Percentiles rank a stretch among this genome's conserved stretches.
Evolutionary conservation across 192 early-diverging fungal genomes (phyloP).

Genomic region (Coemansia sp.): DNA sequence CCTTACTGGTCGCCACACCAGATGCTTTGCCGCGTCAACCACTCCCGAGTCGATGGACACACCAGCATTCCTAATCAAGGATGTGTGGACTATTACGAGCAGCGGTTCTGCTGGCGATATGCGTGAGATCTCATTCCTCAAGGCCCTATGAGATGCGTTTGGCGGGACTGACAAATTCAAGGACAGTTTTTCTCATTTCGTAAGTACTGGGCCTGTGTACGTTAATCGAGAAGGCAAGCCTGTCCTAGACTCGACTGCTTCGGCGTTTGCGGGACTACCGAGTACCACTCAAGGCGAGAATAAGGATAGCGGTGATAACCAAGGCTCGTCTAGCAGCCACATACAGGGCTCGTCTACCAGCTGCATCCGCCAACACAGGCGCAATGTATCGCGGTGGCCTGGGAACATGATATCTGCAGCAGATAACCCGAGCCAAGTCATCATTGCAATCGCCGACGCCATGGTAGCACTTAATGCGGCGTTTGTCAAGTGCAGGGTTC

Average conservation of each 20-base stretch:
- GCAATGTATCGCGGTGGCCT: background rate
- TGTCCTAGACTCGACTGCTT: background rate
- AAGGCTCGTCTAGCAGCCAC: no score
- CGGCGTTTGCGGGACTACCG: background rate
- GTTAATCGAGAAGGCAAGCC: background rate
- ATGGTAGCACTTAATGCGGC: background rate
- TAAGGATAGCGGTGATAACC: no score
- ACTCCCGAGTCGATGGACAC: background rate
- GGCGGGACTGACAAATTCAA: background rate
- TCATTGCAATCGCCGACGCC: background rate
- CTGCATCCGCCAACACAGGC: background rate
- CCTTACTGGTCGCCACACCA: constrained; percentile 4
- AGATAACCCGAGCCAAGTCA: background rate
- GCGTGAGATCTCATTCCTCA: no score
- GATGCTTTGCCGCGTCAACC: constrained; percentile 15
- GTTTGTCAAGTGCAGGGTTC: background rate
- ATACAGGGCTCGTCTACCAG: no score
- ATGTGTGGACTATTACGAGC: constrained; percentile 25
- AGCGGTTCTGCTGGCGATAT: constrained; percentile 1
- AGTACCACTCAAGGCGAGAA: background rate
- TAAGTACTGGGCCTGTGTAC: background rate
- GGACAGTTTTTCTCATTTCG: background rate
- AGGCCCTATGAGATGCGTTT: no score
- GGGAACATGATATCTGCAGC: background rate
- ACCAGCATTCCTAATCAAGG: constrained; percentile 20